Conservation (phyloP, 2,329 filamentous ascomycete species). For the Cladosporium sp. region DNA sequence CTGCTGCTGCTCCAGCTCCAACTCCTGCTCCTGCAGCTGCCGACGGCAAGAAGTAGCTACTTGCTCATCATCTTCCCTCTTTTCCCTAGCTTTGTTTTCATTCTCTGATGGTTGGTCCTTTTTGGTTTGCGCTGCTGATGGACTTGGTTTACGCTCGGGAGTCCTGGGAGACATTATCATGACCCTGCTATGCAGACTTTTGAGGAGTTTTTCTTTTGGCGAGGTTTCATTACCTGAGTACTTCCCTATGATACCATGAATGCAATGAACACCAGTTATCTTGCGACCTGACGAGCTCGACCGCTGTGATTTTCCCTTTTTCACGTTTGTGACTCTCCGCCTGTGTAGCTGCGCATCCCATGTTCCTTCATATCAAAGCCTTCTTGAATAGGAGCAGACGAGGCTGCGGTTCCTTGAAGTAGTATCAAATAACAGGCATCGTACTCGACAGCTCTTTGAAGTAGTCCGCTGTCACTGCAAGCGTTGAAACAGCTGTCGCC, state of each 20-base stretch:
- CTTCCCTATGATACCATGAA: conserved; percentile 4
- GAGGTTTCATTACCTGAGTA: conserved; percentile 1
- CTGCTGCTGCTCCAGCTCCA: background rate
- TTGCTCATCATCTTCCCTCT: background rate
- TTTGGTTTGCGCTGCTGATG: background rate
- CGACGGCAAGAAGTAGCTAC: background rate
- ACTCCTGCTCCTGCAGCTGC: background rate
- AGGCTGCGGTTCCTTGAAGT: no score
- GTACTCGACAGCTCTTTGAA: no score
- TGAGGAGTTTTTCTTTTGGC: background rate
- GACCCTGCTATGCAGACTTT: background rate
- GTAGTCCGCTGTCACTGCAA: no score
- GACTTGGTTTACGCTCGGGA: background rate
- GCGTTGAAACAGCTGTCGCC: no score
- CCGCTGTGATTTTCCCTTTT: no score
- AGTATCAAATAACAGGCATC: no score
- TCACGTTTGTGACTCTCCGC: no score
- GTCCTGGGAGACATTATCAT: background rate
- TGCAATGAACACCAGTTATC: background rate
- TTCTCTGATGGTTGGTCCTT: background rate
- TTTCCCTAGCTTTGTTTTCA: background rate
- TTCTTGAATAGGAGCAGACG: no score
- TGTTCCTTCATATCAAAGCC: no score
- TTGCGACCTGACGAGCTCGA: background rate
- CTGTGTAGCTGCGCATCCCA: no score